Conservation (phyloP, 305 asterid genomes). For the Withania somnifera region DNA sequence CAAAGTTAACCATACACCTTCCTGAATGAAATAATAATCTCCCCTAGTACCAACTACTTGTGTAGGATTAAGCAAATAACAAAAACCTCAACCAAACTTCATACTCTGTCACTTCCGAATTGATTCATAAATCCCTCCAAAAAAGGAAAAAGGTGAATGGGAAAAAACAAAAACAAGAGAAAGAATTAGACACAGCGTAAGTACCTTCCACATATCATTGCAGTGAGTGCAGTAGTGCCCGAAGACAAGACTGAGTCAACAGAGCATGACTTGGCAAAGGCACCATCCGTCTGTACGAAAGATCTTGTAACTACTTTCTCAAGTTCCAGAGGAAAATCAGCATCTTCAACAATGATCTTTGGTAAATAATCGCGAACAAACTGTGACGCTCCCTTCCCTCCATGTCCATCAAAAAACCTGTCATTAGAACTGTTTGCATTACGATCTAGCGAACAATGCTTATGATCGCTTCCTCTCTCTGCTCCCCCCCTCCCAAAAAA, state of each 20-base stretch:
- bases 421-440: constrained; percentile 10
- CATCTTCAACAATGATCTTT: constrained; percentile 63
- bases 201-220: constrained; percentile 81
- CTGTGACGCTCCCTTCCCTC: constrained; percentile 79
- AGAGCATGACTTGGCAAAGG: constrained; percentile 62
- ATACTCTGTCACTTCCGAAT: not conserved
- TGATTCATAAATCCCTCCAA: not conserved
- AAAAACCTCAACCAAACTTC: not conserved
- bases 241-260: constrained; percentile 56
- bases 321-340: constrained; percentile 68
- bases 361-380: constrained; percentile 79
- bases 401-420: constrained; percentile 98
- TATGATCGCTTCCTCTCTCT: too few relatives aligned
- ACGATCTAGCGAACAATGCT: too few relatives aligned
- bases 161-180: not conserved
- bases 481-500: not conserved
- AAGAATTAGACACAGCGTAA: not conserved
- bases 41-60: not conserved
- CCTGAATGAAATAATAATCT: not conserved
- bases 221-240: constrained; percentile 87
- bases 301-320: constrained; percentile 78
- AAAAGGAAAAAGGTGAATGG: not conserved
- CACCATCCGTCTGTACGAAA: constrained; percentile 57
- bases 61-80: not conserved
- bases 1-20: not conserved